Conservation (phyloP, 2,329 filamentous ascomycete genomes). For the Penicillium thymicola region DNA sequence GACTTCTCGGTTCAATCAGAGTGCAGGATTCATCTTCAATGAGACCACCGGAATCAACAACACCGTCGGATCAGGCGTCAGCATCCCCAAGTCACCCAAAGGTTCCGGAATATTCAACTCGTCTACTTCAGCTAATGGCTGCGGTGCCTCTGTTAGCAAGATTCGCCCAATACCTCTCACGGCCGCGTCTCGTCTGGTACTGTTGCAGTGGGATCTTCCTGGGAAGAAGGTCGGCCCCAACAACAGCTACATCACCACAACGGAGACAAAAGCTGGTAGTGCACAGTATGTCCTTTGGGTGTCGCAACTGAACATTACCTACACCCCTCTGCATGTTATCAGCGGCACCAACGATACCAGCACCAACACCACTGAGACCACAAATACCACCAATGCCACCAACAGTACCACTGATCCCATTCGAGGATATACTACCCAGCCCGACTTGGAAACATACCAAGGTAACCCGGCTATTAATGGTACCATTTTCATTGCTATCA, state of each 20-base stretch:
- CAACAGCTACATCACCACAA: slow-evolving; percentile 71
- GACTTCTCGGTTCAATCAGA: slow-evolving; percentile 29
- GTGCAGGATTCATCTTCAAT: not conserved
- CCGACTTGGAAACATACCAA: slow-evolving; percentile 63
- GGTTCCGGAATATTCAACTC: slow-evolving; percentile 43
- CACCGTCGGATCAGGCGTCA: slow-evolving; percentile 47
- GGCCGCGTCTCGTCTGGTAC: slow-evolving; percentile 69
- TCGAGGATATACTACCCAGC: slow-evolving; percentile 67
- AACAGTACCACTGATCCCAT: slow-evolving; percentile 39
- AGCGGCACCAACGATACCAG: slow-evolving; percentile 43
- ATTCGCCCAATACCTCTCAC: slow-evolving; percentile 67
- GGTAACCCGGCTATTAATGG: slow-evolving; percentile 69
- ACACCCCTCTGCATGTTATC: slow-evolving; percentile 56
- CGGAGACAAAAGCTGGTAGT: slow-evolving; percentile 46
- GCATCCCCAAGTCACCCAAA: slow-evolving; percentile 43
- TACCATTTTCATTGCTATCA: slow-evolving; percentile 76
- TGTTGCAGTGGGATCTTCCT: slow-evolving; percentile 68
- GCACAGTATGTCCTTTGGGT: slow-evolving; percentile 74
- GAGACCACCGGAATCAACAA: slow-evolving; percentile 59
- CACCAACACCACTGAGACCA: not conserved
- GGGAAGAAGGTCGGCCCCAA: slow-evolving; percentile 71
- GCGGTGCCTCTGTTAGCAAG: slow-evolving; percentile 57
- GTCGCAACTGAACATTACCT: slow-evolving; percentile 72
- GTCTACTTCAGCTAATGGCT: slow-evolving; percentile 47
- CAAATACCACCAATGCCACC: slow-evolving; percentile 43